These are phyloP conservation scores for Ophiocordyceps camponoti-floridani DNA, from an alignment of 2,329 filamentous ascomycete species.

Conservation along the genomic window DNA sequence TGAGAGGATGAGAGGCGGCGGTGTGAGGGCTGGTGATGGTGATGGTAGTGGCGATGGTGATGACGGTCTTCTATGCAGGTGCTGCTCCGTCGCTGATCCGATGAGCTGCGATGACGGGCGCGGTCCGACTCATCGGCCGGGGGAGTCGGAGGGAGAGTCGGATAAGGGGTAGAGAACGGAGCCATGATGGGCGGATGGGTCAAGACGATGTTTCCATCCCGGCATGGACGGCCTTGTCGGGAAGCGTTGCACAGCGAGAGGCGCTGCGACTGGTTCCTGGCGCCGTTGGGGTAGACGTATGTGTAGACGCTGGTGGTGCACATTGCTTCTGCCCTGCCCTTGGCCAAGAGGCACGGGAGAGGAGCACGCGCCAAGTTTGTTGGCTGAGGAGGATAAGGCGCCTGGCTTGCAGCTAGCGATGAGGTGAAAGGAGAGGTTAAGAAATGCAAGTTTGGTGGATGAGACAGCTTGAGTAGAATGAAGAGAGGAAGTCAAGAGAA, in stretches of 20 bases:
- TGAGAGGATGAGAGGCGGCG: constrained; percentile 6
- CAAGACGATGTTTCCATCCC: constrained; percentile 17
- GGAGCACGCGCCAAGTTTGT: too few species aligned
- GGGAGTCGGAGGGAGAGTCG: neutral
- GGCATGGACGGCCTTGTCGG: constrained; percentile 22
- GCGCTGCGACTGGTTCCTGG: constrained; percentile 12
- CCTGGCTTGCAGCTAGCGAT: too few species aligned
- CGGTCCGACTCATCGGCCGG: constrained; percentile 20
- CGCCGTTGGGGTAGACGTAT: constrained; percentile 27
- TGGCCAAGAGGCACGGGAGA: neutral
- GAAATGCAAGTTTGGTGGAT: too few species aligned
- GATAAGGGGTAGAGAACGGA: neutral
- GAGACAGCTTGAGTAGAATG: neutral
- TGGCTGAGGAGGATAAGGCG: too few species aligned
- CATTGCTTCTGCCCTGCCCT: constrained; percentile 16
- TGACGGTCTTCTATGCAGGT: neutral
- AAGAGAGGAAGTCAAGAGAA: neutral
- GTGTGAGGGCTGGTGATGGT: neutral
- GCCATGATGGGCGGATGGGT: constrained; percentile 16
- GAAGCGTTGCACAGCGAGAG: constrained; percentile 20
- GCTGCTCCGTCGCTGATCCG: neutral
- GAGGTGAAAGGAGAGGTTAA: too few species aligned
- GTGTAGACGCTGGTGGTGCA: constrained; percentile 29
- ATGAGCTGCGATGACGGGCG: constrained; percentile 11
- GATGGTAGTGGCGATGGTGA: too few species aligned